Percentiles rank a stretch among this genome's conserved stretches.
These are phyloP conservation scores for Nakazawaea wickerhamii DNA, from an alignment of 805 yeast genomes.

Conservation along the genomic window DNA sequence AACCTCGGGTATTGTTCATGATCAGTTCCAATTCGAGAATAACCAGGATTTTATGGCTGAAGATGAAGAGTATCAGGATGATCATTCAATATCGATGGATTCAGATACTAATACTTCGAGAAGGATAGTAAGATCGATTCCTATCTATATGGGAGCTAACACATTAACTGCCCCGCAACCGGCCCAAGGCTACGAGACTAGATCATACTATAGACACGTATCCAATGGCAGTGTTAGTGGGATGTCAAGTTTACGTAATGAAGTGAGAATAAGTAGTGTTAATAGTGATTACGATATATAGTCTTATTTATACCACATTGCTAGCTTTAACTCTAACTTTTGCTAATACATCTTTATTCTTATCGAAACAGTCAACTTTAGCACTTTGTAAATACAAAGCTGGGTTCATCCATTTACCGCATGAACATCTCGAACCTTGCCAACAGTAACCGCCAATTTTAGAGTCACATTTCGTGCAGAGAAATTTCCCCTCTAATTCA, in stretches of 20 bases:
- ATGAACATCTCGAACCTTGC: conserved; percentile 91
- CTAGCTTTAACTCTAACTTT: conserved; percentile 11
- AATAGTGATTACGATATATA: conserved; percentile 3
- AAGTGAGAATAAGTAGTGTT: conserved; percentile 10
- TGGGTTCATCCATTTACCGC: conserved; percentile 95
- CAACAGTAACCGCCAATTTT: conserved; percentile 92
- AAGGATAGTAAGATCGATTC: background rate
- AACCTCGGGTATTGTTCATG: background rate
- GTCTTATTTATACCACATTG: conserved; percentile 2
- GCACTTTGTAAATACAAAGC: conserved; percentile 78
- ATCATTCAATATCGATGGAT: conserved; percentile 25
- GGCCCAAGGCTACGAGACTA: background rate
- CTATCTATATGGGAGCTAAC: background rate
- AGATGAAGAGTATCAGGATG: conserved; percentile 31
- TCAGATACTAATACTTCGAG: conserved; percentile 11
- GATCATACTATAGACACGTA: conserved; percentile 4
- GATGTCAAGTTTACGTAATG: conserved; percentile 6
- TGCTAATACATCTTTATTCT: conserved; percentile 12
- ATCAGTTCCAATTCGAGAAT: conserved; percentile 13
- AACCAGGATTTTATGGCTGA: conserved; percentile 30
- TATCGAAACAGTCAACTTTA: conserved; percentile 64
- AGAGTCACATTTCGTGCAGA: conserved; percentile 76
- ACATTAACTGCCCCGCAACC: background rate
- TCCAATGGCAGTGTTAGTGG: conserved; percentile 4
- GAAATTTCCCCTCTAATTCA: conserved; percentile 79